These are phyloP conservation scores for Acacia concinna DNA, from an alignment of 331 rosid genomes.

Conservation along the genomic window DNA sequence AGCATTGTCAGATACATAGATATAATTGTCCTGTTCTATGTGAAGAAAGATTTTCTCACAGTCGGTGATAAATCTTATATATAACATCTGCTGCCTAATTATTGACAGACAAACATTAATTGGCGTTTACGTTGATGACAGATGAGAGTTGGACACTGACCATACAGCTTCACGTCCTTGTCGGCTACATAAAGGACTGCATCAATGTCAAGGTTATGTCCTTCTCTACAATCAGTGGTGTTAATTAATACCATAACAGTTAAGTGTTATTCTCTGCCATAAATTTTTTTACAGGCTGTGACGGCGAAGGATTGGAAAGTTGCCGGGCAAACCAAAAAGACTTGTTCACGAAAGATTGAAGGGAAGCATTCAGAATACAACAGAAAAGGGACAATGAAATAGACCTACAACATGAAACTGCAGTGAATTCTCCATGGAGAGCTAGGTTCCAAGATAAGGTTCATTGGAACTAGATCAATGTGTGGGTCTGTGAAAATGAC, in stretches of 20 bases:
- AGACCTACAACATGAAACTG: not conserved
- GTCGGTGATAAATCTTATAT: slow-evolving; percentile 36
- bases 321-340: not conserved
- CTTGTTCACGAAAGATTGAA: slow-evolving; percentile 5
- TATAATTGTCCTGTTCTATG: slow-evolving; percentile 28
- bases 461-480: slow-evolving; percentile 1
- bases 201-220: slow-evolving; percentile 41
- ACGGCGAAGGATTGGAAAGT: not conserved
- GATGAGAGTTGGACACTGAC: slow-evolving; percentile 44
- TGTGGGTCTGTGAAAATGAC: slow-evolving; percentile 20
- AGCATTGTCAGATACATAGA: slow-evolving; percentile 33
- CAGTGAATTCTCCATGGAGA: not conserved
- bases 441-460: slow-evolving; percentile 14
- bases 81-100: slow-evolving; percentile 40
- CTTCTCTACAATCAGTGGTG: slow-evolving; percentile 26
- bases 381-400: not conserved
- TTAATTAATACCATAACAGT: not conserved
- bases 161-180: slow-evolving; percentile 45
- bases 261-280: slow-evolving; percentile 25
- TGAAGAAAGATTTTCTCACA: slow-evolving; percentile 36
- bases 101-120: slow-evolving; percentile 43
- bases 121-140: slow-evolving; percentile 35
- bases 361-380: slow-evolving; percentile 17
- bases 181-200: slow-evolving; percentile 38
- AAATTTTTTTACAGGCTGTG: slow-evolving; percentile 11